Evolutionary conservation across 805 yeast species (phyloP).

Genomic region (Zygosaccharomyces gambellarensis): DNA sequence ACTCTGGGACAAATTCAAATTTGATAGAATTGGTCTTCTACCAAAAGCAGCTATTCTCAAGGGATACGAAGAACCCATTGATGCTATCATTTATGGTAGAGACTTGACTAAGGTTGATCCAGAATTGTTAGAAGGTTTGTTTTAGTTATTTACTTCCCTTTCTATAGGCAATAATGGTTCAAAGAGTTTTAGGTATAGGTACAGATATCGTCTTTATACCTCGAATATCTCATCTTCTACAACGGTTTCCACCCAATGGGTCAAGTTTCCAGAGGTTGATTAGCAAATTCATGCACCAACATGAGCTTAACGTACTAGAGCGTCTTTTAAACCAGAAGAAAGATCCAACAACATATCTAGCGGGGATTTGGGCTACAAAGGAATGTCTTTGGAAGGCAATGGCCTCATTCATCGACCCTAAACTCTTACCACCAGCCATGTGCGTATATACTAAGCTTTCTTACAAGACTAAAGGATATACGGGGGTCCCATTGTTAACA

Average conservation of each 20-base stretch:
- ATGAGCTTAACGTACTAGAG: constrained; percentile 13
- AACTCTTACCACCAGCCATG: constrained; percentile 28
- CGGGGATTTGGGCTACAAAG: constrained; percentile 34
- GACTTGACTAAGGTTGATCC: constrained; percentile 39
- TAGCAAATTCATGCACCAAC: constrained; percentile 28
- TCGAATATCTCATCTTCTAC: constrained; percentile 19
- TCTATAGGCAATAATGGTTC: neutral
- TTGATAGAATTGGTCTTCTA: constrained; percentile 69
- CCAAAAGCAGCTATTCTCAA: constrained; percentile 70
- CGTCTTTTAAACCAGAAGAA: constrained; percentile 3
- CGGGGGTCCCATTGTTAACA: constrained; percentile 20
- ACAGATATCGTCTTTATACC: constrained; percentile 31
- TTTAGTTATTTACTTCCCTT: neutral
- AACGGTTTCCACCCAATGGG: constrained; percentile 11
- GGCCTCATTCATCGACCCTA: constrained; percentile 11
- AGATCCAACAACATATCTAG: constrained; percentile 16
- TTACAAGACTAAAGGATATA: constrained; percentile 17
- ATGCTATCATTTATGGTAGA: constrained; percentile 76
- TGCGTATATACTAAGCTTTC: constrained; percentile 25
- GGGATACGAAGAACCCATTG: constrained; percentile 58
- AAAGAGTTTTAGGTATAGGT: constrained; percentile 24
- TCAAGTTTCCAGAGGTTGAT: constrained; percentile 15
- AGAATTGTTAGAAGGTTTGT: constrained; percentile 23
- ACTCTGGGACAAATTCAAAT: constrained; percentile 83
- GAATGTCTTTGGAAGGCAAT: constrained; percentile 29